A percentile compares a stretch with the other conserved stretches of the same genome.
phyloP scores from a whole-genome alignment of 2,329 filamentous ascomycete species.

The Sphaerulina vaccinii region DNA sequence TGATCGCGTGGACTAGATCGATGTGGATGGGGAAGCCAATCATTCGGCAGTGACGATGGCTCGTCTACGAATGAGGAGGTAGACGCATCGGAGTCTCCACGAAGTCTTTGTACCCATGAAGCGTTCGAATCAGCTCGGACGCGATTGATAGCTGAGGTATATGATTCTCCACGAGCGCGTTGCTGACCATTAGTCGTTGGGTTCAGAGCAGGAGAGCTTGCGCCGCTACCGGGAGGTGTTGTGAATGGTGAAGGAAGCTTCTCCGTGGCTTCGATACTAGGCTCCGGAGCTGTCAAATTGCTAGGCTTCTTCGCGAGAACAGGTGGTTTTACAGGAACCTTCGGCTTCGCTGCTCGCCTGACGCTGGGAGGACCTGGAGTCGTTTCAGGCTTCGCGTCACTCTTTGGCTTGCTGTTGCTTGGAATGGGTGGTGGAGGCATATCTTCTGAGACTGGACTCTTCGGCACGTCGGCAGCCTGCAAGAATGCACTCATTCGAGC shows the following conservation, averaged over 20 bases:
- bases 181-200: not conserved
- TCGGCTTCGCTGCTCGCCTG: slow-evolving; percentile 78
- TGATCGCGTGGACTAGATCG: slow-evolving; percentile 20
- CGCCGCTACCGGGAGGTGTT: slow-evolving; percentile 76
- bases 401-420: slow-evolving; percentile 4
- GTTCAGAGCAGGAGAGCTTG: slow-evolving; percentile 44
- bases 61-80: slow-evolving; percentile 33
- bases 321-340: slow-evolving; percentile 49
- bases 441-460: slow-evolving; percentile 3
- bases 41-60: slow-evolving; percentile 32
- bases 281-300: slow-evolving; percentile 40
- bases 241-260: slow-evolving; percentile 73
- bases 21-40: slow-evolving; percentile 20
- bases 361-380: slow-evolving; percentile 65
- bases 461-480: slow-evolving; percentile 26
- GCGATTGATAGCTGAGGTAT: slow-evolving; percentile 25
- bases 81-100: slow-evolving; percentile 33
- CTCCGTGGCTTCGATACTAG: slow-evolving; percentile 41
- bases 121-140: slow-evolving; percentile 31
- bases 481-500: slow-evolving; percentile 40
- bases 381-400: slow-evolving; percentile 16
- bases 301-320: slow-evolving; percentile 27
- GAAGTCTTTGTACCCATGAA: slow-evolving; percentile 28
- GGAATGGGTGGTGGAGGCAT: slow-evolving; percentile 2
- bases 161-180: not conserved